Evolutionary conservation across 805 yeast species (phyloP).

Genomic region (Ogataea populi-albae): DNA sequence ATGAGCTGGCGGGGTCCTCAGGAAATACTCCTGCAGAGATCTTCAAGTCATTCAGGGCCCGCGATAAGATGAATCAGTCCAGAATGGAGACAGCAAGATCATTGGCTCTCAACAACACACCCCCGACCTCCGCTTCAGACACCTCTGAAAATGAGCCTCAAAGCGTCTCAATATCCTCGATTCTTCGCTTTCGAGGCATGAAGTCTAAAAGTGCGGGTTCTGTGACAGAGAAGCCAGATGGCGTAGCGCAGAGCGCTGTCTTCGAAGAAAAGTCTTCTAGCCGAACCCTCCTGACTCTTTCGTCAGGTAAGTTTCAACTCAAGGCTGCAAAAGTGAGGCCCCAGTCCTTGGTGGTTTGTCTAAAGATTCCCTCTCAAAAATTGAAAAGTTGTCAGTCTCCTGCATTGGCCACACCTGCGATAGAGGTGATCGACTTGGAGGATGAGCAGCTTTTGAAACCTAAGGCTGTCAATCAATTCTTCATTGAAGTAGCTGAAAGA

Average conservation of each 20-base stretch:
- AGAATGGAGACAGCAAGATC: too few relatives aligned
- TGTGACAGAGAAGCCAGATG: constrained; percentile 9
- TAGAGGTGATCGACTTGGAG: constrained; percentile 4
- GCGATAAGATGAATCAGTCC: too few relatives aligned
- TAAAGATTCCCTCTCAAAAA: neutral
- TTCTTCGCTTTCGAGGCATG: too few relatives aligned
- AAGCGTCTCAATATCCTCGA: constrained; percentile 7
- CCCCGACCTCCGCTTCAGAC: too few relatives aligned
- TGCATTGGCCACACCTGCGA: neutral
- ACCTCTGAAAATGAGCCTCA: too few relatives aligned
- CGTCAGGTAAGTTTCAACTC: constrained; percentile 11
- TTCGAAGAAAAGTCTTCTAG: too few relatives aligned
- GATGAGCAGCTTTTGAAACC: constrained; percentile 10
- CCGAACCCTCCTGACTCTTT: too few relatives aligned
- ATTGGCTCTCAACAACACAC: too few relatives aligned
- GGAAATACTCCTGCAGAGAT: constrained; percentile 18
- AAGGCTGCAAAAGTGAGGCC: constrained; percentile 1
- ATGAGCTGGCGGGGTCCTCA: neutral
- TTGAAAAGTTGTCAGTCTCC: too few relatives aligned
- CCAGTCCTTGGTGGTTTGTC: neutral
- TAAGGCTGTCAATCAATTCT: constrained; percentile 23
- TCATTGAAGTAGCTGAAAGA: constrained; percentile 39
- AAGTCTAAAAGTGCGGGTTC: constrained; percentile 20
- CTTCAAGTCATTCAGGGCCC: constrained; percentile 13
- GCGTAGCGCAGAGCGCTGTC: too few relatives aligned